A percentile compares a stretch with the other conserved stretches of the same genome.
phyloP scores from a whole-genome alignment of 2,329 filamentous ascomycete species.

The Penicillium oxalicum region DNA sequence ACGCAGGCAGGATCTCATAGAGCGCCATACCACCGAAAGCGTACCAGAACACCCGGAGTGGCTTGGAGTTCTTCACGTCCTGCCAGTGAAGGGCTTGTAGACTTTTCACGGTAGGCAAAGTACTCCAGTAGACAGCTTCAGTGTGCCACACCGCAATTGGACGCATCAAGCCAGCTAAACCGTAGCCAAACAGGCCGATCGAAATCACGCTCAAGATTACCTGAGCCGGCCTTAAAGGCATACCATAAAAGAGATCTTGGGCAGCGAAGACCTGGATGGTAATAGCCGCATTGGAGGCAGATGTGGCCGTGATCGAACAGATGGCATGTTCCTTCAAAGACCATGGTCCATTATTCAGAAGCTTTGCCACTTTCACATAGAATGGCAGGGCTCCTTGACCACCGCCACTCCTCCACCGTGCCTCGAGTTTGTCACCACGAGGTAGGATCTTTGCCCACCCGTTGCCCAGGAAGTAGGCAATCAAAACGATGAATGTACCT shows the following conservation, averaged over 20 bases:
- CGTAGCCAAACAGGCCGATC: constrained; percentile 53
- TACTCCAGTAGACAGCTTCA: constrained; percentile 53
- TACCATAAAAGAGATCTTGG: constrained; percentile 49
- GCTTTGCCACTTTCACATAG: constrained; percentile 38
- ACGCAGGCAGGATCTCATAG: constrained; percentile 52
- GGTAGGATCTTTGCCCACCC: constrained; percentile 46
- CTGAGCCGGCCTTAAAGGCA: constrained; percentile 43
- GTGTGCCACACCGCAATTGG: constrained; percentile 52
- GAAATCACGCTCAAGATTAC: constrained; percentile 49
- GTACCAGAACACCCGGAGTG: constrained; percentile 50
- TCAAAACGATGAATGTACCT: constrained; percentile 53
- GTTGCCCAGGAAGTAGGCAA: constrained; percentile 52
- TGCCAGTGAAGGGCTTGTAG: constrained; percentile 53
- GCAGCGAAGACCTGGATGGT: constrained; percentile 42
- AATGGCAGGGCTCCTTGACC: constrained; percentile 39
- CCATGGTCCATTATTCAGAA: constrained; percentile 51
- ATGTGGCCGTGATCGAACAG: constrained; percentile 50
- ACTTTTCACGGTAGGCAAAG: constrained; percentile 48
- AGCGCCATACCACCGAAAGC: constrained; percentile 44
- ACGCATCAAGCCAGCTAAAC: constrained; percentile 49
- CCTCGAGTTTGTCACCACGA: constrained; percentile 47
- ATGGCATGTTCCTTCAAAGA: constrained; percentile 53
- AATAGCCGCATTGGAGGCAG: constrained; percentile 46
- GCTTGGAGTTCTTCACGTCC: constrained; percentile 46
- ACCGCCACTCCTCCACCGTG: constrained; percentile 42